These are phyloP conservation scores for Chlamydomonas reinhardtii DNA, from an alignment of 163 green algal genomes.

Conservation along the genomic window DNA sequence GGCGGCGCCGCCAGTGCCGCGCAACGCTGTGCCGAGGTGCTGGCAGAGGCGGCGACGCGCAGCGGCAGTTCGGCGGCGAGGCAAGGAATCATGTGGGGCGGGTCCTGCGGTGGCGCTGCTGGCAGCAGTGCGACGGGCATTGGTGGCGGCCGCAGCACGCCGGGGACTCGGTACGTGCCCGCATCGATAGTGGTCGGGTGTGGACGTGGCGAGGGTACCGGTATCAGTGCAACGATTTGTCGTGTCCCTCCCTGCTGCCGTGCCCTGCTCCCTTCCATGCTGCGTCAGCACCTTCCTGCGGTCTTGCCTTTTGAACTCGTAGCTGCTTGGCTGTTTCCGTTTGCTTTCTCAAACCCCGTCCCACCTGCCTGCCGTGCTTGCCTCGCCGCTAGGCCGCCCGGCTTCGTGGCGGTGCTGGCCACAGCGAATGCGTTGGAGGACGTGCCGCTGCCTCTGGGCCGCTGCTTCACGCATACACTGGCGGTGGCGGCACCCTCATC, in stretches of 20 bases:
- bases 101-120: neutral
- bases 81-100: neutral
- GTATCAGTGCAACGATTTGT: too few species aligned
- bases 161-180: too few species aligned
- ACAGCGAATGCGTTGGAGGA: constrained; percentile 59
- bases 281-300: too few species aligned
- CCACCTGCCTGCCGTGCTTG: neutral
- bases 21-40: constrained; percentile 50
- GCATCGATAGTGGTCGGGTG: too few species aligned
- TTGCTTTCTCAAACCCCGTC: too few species aligned
- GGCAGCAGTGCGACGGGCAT: neutral
- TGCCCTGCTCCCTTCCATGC: too few species aligned
- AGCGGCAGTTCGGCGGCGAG: neutral
- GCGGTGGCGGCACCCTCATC: constrained; percentile 64
- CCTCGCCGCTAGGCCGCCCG: neutral
- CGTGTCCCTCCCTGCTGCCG: too few species aligned
- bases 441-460: constrained; percentile 75
- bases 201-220: too few species aligned
- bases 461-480: constrained; percentile 91
- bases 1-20: neutral
- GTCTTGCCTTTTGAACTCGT: too few species aligned
- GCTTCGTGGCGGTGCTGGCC: constrained; percentile 58
- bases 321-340: too few species aligned
- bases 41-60: constrained; percentile 57
- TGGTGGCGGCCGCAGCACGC: too few species aligned